These are phyloP conservation scores for Fusarium stilboides DNA, from an alignment of 2,329 filamentous ascomycete genomes.

Conservation along the genomic window DNA sequence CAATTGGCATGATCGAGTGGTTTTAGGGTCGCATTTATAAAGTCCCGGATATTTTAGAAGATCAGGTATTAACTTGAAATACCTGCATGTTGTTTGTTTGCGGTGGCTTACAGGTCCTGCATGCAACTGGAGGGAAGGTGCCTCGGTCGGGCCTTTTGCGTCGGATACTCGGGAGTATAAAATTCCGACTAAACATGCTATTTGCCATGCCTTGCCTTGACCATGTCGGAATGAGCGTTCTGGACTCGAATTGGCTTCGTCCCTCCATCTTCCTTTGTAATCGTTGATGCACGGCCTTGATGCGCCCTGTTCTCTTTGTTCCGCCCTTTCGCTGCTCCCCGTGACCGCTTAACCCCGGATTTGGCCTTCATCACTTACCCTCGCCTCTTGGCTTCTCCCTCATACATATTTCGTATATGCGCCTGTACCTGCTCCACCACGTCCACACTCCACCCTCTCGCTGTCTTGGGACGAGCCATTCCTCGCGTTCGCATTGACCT, in stretches of 20 bases:
- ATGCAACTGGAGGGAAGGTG: slow-evolving; percentile 10
- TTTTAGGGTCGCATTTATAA: too few relatives aligned
- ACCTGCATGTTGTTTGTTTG: background rate
- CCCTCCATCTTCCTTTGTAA: slow-evolving; percentile 41
- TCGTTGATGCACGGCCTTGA: slow-evolving; percentile 43
- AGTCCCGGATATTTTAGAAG: too few relatives aligned
- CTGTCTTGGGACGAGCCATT: slow-evolving; percentile 46
- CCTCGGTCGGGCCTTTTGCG: slow-evolving; percentile 36
- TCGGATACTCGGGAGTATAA: slow-evolving; percentile 40
- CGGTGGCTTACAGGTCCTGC: slow-evolving; percentile 23
- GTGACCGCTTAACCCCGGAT: slow-evolving; percentile 36
- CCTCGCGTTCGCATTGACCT: slow-evolving; percentile 41
- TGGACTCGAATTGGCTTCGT: slow-evolving; percentile 46
- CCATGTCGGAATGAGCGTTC: slow-evolving; percentile 39
- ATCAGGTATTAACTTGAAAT: too few relatives aligned
- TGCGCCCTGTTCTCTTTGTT: slow-evolving; percentile 32
- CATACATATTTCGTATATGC: slow-evolving; percentile 39
- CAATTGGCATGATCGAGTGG: background rate
- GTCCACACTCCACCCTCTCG: slow-evolving; percentile 48
- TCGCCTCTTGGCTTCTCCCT: slow-evolving; percentile 30
- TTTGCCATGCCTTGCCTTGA: slow-evolving; percentile 25
- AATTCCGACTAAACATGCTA: slow-evolving; percentile 43
- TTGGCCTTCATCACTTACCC: slow-evolving; percentile 28
- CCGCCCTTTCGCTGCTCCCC: slow-evolving; percentile 24
- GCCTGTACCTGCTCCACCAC: slow-evolving; percentile 49